Conservation (phyloP, 805 yeast species). For the Pichia californica region DNA sequence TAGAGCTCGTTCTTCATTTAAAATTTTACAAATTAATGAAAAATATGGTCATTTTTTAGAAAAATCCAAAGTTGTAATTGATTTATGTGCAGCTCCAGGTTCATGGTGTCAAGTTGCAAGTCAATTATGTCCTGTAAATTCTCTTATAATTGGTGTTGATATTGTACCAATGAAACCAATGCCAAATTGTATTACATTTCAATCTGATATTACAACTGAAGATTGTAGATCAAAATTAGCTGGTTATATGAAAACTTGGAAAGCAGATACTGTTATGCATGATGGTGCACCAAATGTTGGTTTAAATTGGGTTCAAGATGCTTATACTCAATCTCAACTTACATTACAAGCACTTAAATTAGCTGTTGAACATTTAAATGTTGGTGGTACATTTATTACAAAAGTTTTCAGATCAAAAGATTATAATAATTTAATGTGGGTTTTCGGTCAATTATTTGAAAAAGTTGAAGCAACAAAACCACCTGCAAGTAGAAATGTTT, state of each 20-base stretch:
- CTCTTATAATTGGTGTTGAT: conserved; percentile 97
- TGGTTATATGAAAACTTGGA: conserved; percentile 98
- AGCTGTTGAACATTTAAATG: conserved; percentile 86
- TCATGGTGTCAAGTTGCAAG: conserved; percentile 99
- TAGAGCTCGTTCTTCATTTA: conserved; percentile 97
- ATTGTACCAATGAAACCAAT: conserved; percentile 95
- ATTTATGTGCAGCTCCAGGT: conserved; percentile 98
- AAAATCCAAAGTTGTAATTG: conserved; percentile 91
- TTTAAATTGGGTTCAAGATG: conserved; percentile 99
- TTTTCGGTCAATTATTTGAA: conserved; percentile 89
- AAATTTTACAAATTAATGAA: conserved; percentile 89
- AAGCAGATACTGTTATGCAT: conserved; percentile 94
- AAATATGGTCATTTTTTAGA: conserved; percentile 94
- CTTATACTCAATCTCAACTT: conserved; percentile 94
- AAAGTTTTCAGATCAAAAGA: conserved; percentile 98
- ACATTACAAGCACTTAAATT: conserved; percentile 88
- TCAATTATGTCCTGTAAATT: conserved; percentile 84
- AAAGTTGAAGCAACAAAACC: conserved; percentile 99
- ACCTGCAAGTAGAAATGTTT: conserved; percentile 97
- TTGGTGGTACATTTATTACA: conserved; percentile 94
- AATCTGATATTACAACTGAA: conserved; percentile 95
- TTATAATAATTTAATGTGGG: conserved; percentile 96
- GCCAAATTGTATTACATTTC: conserved; percentile 91
- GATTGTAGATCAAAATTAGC: conserved; percentile 92
- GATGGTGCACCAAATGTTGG: conserved; percentile 99